Conservation (phyloP, 2,329 filamentous ascomycete species). For the Cordyceps cicadae region DNA sequence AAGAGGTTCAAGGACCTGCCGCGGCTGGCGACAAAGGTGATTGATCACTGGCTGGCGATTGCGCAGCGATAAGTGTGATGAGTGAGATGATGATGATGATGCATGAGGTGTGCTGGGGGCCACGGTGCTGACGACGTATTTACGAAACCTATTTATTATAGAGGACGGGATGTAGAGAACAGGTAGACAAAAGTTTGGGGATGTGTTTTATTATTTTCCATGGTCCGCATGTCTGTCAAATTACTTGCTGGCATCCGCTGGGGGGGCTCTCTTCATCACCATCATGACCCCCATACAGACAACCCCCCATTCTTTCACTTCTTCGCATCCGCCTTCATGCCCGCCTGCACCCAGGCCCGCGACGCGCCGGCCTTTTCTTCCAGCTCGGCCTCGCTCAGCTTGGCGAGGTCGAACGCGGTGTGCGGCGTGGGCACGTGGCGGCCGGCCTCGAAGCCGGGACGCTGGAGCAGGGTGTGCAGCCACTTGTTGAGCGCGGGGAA, state of each 20-base stretch:
- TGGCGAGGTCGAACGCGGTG: conserved; percentile 41
- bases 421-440: conserved; percentile 62
- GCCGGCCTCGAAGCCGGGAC: conserved; percentile 68
- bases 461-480: conserved; percentile 61
- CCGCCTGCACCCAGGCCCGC: conserved; percentile 58
- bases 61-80: conserved; percentile 7
- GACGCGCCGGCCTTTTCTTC: conserved; percentile 46
- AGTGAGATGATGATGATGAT: not conserved
- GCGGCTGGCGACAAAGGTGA: conserved; percentile 14
- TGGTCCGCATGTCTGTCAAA: not conserved
- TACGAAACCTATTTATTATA: not conserved
- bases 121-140: not conserved
- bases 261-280: too few species aligned
- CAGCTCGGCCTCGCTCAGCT: conserved; percentile 41
- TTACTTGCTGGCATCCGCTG: too few species aligned
- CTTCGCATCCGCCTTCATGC: conserved; percentile 60
- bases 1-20: conserved; percentile 20
- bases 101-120: not conserved
- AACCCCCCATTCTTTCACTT: conserved; percentile 25
- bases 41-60: conserved; percentile 23
- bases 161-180: not conserved
- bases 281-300: too few species aligned
- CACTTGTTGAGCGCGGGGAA: conserved; percentile 72
- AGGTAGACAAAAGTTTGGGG: not conserved
- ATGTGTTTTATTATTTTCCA: not conserved